phyloP scores from a whole-genome alignment of 2,329 filamentous ascomycete species.

The Cladophialophora yegresii region DNA sequence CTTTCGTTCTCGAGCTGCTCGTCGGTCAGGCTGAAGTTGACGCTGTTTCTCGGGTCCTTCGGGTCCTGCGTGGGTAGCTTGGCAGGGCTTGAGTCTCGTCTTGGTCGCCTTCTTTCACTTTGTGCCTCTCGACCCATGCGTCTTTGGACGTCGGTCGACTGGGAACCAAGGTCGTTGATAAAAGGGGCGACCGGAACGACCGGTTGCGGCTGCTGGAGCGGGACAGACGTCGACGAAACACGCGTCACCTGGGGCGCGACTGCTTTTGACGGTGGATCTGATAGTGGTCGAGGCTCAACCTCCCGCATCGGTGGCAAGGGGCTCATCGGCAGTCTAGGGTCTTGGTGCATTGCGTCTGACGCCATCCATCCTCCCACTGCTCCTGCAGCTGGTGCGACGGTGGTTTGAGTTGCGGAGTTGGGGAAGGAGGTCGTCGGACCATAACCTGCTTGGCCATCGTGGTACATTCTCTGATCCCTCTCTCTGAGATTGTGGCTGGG shows the following conservation, averaged over 20 bases:
- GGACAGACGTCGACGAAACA: slow-evolving; percentile 50
- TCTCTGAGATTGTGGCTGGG: slow-evolving; percentile 19
- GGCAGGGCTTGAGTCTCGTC: slow-evolving; percentile 31
- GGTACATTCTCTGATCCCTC: slow-evolving; percentile 30
- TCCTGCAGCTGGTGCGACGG: slow-evolving; percentile 44
- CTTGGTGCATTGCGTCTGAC: slow-evolving; percentile 3
- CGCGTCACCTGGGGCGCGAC: slow-evolving; percentile 6
- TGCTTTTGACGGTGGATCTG: slow-evolving; percentile 14
- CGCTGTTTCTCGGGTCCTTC: slow-evolving; percentile 57
- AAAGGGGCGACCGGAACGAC: slow-evolving; percentile 66
- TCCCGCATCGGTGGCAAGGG: slow-evolving; percentile 61
- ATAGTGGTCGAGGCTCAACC: slow-evolving; percentile 44
- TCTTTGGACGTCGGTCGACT: neutral
- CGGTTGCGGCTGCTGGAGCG: slow-evolving; percentile 83
- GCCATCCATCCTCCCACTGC: slow-evolving; percentile 46
- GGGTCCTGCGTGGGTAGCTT: slow-evolving; percentile 26
- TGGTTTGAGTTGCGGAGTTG: slow-evolving; percentile 38
- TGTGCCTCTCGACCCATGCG: neutral
- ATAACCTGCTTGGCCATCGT: neutral
- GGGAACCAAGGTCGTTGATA: slow-evolving; percentile 12
- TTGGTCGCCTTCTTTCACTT: slow-evolving; percentile 4
- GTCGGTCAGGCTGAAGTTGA: slow-evolving; percentile 60
- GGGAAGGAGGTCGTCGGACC: slow-evolving; percentile 25
- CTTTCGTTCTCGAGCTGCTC: slow-evolving; percentile 56
- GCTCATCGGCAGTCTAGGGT: slow-evolving; percentile 8